Evolutionary conservation across 345 rosid genomes (phyloP).

Genomic region (Populus alba): DNA sequence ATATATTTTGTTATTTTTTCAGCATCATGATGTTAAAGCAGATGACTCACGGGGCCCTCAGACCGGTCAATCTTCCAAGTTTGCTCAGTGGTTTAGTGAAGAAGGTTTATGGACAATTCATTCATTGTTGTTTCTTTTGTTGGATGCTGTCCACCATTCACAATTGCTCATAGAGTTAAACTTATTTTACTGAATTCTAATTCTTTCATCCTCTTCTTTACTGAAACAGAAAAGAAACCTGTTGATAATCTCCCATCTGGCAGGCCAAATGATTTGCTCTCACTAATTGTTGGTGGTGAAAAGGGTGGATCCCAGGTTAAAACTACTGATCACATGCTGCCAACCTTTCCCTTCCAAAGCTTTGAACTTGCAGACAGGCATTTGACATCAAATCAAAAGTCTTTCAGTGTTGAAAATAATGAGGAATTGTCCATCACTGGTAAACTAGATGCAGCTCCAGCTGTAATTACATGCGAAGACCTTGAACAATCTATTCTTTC

Average conservation of each 20-base stretch:
- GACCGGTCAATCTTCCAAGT: constrained; percentile 66
- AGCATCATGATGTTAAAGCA: constrained; percentile 49
- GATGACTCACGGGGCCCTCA: constrained; percentile 47
- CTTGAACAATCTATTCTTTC: constrained; percentile 91
- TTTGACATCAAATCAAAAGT: constrained; percentile 16
- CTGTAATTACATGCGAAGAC: constrained; percentile 97
- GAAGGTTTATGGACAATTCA: constrained; percentile 52
- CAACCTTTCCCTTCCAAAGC: constrained; percentile 38
- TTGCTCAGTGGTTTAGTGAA: constrained; percentile 82
- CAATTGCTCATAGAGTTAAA: neutral
- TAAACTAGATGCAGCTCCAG: constrained; percentile 43
- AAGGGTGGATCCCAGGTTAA: constrained; percentile 41
- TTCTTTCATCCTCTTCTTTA: neutral
- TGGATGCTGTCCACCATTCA: neutral
- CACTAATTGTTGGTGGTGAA: constrained; percentile 74
- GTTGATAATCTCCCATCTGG: constrained; percentile 38
- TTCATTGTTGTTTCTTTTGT: neutral
- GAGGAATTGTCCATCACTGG: constrained; percentile 26
- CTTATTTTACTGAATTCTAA: neutral
- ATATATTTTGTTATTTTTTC: constrained; percentile 22
- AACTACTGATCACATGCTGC: constrained; percentile 23
- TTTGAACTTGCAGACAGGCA: constrained; percentile 34
- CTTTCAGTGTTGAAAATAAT: constrained; percentile 25
- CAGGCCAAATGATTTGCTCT: constrained; percentile 58
- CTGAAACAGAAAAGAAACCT: constrained; percentile 66